Evolutionary conservation across 2,329 filamentous ascomycete genomes (phyloP), one percentile per base, ranked within the genome.

Genomic region (Penicillium brevicompactum): DNA sequence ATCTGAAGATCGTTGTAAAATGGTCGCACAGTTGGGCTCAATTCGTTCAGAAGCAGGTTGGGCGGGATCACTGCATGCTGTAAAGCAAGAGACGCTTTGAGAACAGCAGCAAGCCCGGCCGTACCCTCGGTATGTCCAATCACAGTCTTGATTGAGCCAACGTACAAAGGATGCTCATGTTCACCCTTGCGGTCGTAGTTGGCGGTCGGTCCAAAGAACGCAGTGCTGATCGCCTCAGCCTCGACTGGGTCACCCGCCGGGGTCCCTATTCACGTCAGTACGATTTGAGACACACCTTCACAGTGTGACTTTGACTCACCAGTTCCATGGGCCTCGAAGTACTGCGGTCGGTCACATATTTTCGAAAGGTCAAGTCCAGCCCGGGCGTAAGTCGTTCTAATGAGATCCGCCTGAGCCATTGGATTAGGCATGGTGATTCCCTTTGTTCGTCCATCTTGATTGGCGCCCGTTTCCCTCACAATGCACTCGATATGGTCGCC

Each of bases 291-390:
- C 5, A 2, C 13, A 11, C 2, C 2, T 2, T 27, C 9, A 10
- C 2, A 9, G 3, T 32, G 24, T 8, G 0, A 8, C 14, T 6
- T 34, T 30, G 4, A 40, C 63, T 31, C 61, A 68, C 77, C 78
- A 2, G 79, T 80, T 22, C 77, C 77, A 56, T 80, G 78, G 2
- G 73, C 73, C 51, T 80, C 76, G 18, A 80, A 77, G 57, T 73
- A 80, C 49, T 79, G 76, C 6, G 60, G 67, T 4, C 75, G 67
- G 7, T 71, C 65, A 1, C 53, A 32, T 1, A 55, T 47, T 21
- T 61, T 60, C 5, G 51, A 49, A 2, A 67, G 57, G 51, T 77
- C 69, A 4, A 80, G 65, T 2, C 75, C 74, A 9, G 75, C 74
- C 31, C 64, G 63, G 2, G 54, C 49, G 58, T 80, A 80, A 0